Base-by-base conservation (phyloP, 176 grass and related monocot genomes). In the Poa pratensis region DNA sequence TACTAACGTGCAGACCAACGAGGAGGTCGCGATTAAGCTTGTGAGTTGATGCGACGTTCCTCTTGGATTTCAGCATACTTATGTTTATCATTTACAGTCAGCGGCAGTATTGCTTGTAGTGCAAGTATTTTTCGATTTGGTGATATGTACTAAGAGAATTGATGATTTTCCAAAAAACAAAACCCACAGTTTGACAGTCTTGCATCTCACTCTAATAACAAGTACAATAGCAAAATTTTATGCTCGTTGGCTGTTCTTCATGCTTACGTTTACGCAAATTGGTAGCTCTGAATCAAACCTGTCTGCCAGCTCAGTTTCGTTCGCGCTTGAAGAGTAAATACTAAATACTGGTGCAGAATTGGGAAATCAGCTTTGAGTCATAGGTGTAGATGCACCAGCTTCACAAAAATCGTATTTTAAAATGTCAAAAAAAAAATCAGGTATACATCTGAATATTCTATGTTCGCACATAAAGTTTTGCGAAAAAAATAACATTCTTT, bases 21-120 rank as follows among this genome's bases (percentile, higher is more conserved):
- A 97, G 48, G 94, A 97, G 85, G 94, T 97, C 62, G 94, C 87
- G 17, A 90, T 97, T 81, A 97, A 97, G 64, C 94, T 97, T 28
- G 94, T 97, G 75, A 94, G 92, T 87, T 84, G n/a, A 69, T n/a
- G 39, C 51, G 15, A 37, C 66, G 54, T 48, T 46, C 6, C 16
- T 3, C 45, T 77, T 16, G 18, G 3, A 57, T 73, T 67, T 9
- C 37, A 35, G n/a, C 54, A 2, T 63, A 34, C 32, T 39, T 79
- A n/a, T 61, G 37, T 16, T 30, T 11, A 49, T 59, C 24, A 10
- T 62, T 39, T 69, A 23, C 28, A 13, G 2, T 70, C 43, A 45
- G 39, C 61, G 4, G 13, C 18, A 18, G 3, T 49, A 7, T 6
- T 59, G n/a, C 5, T 75, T 75, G 53, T 57, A 35, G 24, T 63